Conservation (phyloP, 2,329 filamentous ascomycete genomes). For the Claviceps capensis region DNA sequence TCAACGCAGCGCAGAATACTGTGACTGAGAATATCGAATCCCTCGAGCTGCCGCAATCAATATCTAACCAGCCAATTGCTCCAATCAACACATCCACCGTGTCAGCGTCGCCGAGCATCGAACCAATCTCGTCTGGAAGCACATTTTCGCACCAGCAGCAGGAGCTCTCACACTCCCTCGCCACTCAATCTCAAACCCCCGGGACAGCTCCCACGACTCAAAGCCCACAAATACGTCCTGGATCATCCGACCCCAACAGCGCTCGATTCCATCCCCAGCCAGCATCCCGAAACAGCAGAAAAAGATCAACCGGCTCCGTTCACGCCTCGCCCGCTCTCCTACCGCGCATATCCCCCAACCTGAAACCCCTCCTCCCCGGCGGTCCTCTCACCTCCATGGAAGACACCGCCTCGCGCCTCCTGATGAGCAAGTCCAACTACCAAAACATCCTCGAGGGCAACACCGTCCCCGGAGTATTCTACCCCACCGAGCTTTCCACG, state of each 20-base stretch:
- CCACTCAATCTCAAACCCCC: slow-evolving; percentile 29
- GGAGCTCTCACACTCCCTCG: slow-evolving; percentile 35
- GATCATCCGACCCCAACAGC: slow-evolving; percentile 28
- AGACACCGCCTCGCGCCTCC: slow-evolving; percentile 54
- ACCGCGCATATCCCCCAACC: slow-evolving; percentile 84
- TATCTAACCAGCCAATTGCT: slow-evolving; percentile 17
- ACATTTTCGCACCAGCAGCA: slow-evolving; percentile 21
- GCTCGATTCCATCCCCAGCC: slow-evolving; percentile 41
- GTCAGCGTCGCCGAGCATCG: slow-evolving; percentile 21
- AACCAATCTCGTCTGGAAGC: slow-evolving; percentile 33
- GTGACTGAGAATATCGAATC: slow-evolving; percentile 41
- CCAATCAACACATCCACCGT: slow-evolving; percentile 29
- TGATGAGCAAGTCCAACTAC: slow-evolving; percentile 94
- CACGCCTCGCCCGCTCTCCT: slow-evolving; percentile 77
- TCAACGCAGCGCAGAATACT: slow-evolving; percentile 17
- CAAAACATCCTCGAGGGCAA: slow-evolving; percentile 95
- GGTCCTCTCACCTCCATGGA: slow-evolving; percentile 37
- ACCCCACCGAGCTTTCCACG: slow-evolving; percentile 80
- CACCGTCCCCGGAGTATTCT: slow-evolving; percentile 75
- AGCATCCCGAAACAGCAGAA: slow-evolving; percentile 47
- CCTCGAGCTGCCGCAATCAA: slow-evolving; percentile 61
- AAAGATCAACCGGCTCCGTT: slow-evolving; percentile 58
- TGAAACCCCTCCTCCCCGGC: slow-evolving; percentile 75
- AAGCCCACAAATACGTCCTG: slow-evolving; percentile 48
- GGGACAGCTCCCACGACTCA: slow-evolving; percentile 41